These are phyloP conservation scores for Rheum nobile DNA, from an alignment of 148 eudicot genomes.

Conservation along the genomic window DNA sequence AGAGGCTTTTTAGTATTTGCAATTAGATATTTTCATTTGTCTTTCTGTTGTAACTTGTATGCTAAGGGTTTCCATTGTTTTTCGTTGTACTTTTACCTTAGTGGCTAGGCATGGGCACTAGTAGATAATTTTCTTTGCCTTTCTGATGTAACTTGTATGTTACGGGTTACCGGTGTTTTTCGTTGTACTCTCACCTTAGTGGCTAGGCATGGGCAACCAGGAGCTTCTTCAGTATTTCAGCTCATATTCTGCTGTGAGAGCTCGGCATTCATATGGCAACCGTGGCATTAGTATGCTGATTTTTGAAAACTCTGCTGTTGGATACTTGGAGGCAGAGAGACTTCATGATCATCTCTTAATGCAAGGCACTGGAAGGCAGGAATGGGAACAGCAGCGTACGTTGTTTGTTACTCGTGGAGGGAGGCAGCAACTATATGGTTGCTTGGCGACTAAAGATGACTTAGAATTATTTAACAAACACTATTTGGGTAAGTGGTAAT, in stretches of 20 bases:
- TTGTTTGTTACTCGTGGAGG: no score
- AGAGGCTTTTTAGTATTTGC: no score
- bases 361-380: slow-evolving; percentile 35
- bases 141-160: no score
- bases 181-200: no score
- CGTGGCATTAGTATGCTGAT: slow-evolving; percentile 54
- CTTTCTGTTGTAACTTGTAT: no score
- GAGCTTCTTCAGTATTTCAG: slow-evolving; percentile 57
- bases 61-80: no score
- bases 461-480: slow-evolving; percentile 48
- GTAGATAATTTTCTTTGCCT: no score
- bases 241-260: slow-evolving; percentile 33
- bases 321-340: slow-evolving; percentile 59
- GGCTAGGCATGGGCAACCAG: slow-evolving; percentile 57
- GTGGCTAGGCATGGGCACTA: no score
- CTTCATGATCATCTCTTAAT: slow-evolving; percentile 42
- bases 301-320: slow-evolving; percentile 51
- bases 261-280: slow-evolving; percentile 64
- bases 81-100: no score
- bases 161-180: no score
- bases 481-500: slow-evolving; percentile 46
- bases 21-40: no score
- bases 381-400: no score
- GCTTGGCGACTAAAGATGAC: slow-evolving; percentile 46
- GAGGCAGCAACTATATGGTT: slow-evolving; percentile 66